Percentiles rank a stretch among this genome's conserved stretches.
These are phyloP conservation scores for Fusarium coffeatum DNA, from an alignment of 2,329 filamentous ascomycete species.

Conservation along the genomic window DNA sequence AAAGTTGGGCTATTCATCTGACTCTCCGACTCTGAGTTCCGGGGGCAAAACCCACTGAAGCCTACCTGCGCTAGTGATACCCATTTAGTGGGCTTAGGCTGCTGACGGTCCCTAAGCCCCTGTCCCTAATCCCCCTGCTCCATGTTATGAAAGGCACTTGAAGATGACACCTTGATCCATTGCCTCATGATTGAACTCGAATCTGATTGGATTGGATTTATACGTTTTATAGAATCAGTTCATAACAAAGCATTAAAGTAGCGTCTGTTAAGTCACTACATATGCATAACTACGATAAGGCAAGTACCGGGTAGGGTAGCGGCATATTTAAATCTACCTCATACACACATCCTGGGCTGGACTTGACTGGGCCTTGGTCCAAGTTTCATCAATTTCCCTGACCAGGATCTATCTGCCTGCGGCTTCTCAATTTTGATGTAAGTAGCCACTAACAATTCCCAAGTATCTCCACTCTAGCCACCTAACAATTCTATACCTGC, in stretches of 20 bases:
- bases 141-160: conserved; percentile 14
- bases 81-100: conserved; percentile 19
- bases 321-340: neutral
- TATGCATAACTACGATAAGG: neutral
- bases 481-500: conserved; percentile 23
- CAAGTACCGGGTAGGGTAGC: neutral
- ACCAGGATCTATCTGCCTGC: conserved; percentile 7
- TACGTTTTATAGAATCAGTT: neutral
- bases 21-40: neutral
- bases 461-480: conserved; percentile 18
- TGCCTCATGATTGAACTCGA: neutral
- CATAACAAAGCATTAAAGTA: neutral
- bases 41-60: neutral
- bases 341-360: neutral
- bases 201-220: conserved; percentile 2
- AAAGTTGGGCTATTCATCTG: neutral
- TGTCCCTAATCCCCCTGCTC: neutral
- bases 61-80: neutral
- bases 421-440: conserved; percentile 7
- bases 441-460: conserved; percentile 13
- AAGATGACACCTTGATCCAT: conserved; percentile 39
- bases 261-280: neutral
- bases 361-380: neutral
- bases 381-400: conserved; percentile 19
- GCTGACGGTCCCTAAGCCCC: conserved; percentile 7